These are phyloP conservation scores for Catharanthus roseus DNA, from an alignment of 257 asterid species.

Conservation along the genomic window DNA sequence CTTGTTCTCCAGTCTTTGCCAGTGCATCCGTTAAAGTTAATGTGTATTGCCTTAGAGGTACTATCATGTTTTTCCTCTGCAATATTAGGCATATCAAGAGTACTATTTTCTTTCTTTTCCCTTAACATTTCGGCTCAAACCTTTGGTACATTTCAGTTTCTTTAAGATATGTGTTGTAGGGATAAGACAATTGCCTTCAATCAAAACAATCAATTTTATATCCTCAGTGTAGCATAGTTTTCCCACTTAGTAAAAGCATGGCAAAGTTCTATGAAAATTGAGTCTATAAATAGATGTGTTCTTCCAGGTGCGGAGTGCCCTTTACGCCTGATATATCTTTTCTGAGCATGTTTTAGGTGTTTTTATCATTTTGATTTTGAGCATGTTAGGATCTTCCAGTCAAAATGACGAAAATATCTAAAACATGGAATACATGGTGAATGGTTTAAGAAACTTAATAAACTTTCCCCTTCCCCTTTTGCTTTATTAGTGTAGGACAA, in stretches of 20 bases:
- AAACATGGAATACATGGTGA: too few species aligned
- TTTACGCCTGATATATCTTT: neutral
- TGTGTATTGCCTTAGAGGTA: neutral
- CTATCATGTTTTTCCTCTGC: neutral
- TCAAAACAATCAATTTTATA: neutral
- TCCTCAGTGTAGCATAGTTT: neutral
- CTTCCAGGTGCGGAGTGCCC: neutral
- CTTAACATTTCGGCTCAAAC: neutral
- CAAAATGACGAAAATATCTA: too few species aligned
- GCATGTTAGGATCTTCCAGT: too few species aligned
- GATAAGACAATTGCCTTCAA: neutral
- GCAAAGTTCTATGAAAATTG: neutral
- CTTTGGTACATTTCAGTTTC: neutral
- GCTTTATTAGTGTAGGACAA: too few species aligned
- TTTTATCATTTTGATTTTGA: neutral
- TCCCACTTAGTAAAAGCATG: neutral
- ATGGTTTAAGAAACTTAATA: too few species aligned
- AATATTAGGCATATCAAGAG: neutral
- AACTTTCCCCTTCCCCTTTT: too few species aligned
- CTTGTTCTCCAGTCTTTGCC: too few species aligned
- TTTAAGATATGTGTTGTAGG: neutral
- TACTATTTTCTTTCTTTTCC: neutral
- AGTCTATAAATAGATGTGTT: neutral
- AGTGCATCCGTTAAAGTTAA: neutral
- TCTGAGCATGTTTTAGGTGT: neutral